phyloP scores from a whole-genome alignment of 352 stramenopile genomes.

The Phytophthora foliorum region DNA sequence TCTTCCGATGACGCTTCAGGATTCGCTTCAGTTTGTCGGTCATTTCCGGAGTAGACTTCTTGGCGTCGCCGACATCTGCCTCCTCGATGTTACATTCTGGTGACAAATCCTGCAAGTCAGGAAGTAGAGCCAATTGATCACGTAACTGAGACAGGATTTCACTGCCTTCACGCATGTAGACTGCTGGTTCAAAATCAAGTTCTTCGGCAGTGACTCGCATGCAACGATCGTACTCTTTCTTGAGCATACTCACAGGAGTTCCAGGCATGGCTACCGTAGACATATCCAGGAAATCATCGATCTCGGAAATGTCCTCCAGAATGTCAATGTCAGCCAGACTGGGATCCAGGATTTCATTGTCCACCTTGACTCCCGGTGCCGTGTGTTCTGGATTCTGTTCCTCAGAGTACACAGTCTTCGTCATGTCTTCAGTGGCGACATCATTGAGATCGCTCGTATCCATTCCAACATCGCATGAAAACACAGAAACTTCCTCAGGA shows the following conservation, averaged over 20 bases:
- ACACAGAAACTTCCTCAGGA: no score
- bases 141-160: slow-evolving; percentile 3
- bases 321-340: no score
- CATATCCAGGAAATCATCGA: no score
- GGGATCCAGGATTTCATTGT: no score
- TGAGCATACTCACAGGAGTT: background rate
- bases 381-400: no score
- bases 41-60: background rate
- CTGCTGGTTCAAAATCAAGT: background rate
- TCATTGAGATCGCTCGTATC: no score
- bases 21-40: background rate
- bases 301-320: no score
- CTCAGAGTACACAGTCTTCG: no score
- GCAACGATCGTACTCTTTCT: background rate
- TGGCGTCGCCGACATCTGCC: background rate
- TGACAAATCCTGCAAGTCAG: background rate
- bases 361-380: no score
- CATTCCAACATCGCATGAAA: no score
- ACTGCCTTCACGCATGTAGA: background rate
- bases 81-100: background rate
- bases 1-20: background rate
- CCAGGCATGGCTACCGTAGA: background rate
- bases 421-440: no score
- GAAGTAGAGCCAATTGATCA: background rate
- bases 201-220: slow-evolving; percentile 2